Base-by-base conservation (phyloP, 306 rosid genomes). In the Vicia villosa region DNA sequence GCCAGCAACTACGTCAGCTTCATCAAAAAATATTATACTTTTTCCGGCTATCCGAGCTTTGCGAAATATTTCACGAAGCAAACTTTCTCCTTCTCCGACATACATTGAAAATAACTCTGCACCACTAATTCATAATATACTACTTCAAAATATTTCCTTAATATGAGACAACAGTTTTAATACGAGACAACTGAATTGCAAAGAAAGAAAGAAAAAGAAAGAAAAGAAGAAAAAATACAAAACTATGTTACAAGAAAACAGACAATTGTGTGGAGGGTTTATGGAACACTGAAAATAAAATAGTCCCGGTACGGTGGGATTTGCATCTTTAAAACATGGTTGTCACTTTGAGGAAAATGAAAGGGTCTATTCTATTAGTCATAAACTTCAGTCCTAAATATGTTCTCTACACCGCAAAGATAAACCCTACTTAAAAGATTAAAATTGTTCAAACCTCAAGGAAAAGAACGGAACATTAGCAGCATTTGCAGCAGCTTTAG, bases 401-500 rank as follows among this genome's bases (percentile, higher is more conserved):
- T 21, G 11, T 26, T 68, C 61, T 57, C 54, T 42, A 45, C 6
- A 46, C 38, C 4, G 36, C 24, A 77, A 51, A 30, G 47, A 42
- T 34, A 81, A 75, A 40, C 32, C 17, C 9, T 50, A n/a, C 19
- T 61, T 13, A 63, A 63, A 59, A 71, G 40, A 46, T n/a, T 54
- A 52, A 49, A 71, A 71, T 38, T 40, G 68, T 68, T 68, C 73
- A 63, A 81, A 94, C 98, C 98, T 90, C 83, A 94, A 86, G 68
- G 97, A 88, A 80, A 90, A 88, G 83, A 94, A 88, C 8, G 96
- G 89, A 63, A 96, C 95, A 74, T 88, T 91, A 69, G 98, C 87
- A 66, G 97, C 96, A 83, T 88, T 84, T 45, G 95, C 97, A 46
- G 92, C 96, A 63, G 97, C 98, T 87, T 94, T 94, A 69, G 96